Conservation (phyloP, 495 filamentous ascomycete genomes). For the Penicillium roqueforti region DNA sequence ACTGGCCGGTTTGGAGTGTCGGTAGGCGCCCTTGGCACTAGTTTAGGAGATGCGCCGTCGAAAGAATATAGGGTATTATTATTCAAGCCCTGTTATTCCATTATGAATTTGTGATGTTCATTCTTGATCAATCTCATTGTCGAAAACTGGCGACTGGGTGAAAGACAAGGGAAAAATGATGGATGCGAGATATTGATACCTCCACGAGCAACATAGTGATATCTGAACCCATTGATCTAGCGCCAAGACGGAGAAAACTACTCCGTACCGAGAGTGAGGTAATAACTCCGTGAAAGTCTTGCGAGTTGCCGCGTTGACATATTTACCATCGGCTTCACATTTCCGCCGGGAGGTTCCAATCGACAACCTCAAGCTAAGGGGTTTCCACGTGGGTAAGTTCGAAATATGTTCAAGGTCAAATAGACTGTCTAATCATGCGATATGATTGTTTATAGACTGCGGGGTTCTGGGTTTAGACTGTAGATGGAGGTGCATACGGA, state of each 20-base stretch:
- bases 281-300: neutral
- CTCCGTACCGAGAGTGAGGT: neutral
- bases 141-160: no score
- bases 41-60: neutral
- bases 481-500: neutral
- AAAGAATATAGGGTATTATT: neutral
- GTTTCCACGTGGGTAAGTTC: neutral
- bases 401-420: neutral
- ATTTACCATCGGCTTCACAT: neutral
- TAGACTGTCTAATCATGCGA: neutral
- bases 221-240: neutral
- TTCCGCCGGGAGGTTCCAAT: neutral
- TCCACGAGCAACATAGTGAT: neutral
- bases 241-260: neutral
- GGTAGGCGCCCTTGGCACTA: constrained; percentile 4
- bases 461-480: no score
- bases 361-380: neutral
- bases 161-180: neutral
- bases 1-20: neutral
- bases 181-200: neutral
- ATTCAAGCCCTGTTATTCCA: neutral
- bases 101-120: neutral
- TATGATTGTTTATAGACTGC: neutral
- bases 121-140: neutral
- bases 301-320: neutral